Evolutionary conservation across 2,329 filamentous ascomycete genomes (phyloP).

Genomic region (Claviceps maximensis): DNA sequence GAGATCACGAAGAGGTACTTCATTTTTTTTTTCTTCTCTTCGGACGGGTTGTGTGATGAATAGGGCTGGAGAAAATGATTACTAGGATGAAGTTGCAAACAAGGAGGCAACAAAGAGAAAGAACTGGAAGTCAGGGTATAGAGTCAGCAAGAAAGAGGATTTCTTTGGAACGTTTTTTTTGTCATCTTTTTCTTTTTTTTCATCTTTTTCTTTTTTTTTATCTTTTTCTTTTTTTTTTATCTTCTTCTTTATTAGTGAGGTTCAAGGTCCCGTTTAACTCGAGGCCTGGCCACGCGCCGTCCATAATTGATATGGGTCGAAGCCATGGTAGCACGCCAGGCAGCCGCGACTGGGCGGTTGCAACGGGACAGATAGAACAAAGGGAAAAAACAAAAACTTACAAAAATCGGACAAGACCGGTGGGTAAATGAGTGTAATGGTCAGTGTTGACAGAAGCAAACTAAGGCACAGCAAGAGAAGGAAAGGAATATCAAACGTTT

Average conservation of each 20-base stretch:
- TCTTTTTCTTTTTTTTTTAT: not conserved
- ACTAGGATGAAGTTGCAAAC: not conserved
- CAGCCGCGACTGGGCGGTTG: no score
- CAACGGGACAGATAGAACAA: no score
- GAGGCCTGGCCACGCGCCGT: not conserved
- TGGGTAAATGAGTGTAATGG: not conserved
- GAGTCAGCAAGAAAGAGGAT: not conserved
- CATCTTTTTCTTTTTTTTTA: not conserved
- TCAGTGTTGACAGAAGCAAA: not conserved
- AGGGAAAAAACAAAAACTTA: not conserved
- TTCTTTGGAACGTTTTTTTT: no score
- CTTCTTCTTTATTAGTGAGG: no score
- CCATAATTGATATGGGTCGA: not conserved
- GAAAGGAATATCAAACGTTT: not conserved
- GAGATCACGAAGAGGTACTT: conserved; percentile 21
- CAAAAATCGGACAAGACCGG: not conserved
- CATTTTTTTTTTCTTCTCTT: conserved; percentile 13
- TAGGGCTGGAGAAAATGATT: no score
- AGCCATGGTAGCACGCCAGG: no score
- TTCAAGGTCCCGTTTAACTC: no score
- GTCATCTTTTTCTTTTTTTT: not conserved
- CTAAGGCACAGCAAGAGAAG: not conserved
- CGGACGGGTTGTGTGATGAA: no score
- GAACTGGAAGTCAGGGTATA: not conserved
- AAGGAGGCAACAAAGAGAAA: not conserved